Percentiles rank a stretch among this genome's conserved stretches.
These are phyloP conservation scores for Caloboletus inedulis DNA, from an alignment of 1,284 basidiomycete species.

Conservation along the genomic window DNA sequence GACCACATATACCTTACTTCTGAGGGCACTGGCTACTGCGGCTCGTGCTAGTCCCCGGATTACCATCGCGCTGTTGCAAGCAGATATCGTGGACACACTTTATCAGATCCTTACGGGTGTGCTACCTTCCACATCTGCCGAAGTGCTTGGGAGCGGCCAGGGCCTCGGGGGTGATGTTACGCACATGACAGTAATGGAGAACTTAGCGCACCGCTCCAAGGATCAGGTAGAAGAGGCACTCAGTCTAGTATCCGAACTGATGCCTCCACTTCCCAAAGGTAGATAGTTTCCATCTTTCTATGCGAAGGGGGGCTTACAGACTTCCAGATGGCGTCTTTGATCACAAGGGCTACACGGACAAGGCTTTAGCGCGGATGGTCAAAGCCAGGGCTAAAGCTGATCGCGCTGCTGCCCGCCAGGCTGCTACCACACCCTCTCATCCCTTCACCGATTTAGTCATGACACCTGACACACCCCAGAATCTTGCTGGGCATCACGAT, in stretches of 20 bases:
- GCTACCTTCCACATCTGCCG: constrained; percentile 61
- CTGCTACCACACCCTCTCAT: constrained; percentile 28
- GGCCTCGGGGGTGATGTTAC: constrained; percentile 81
- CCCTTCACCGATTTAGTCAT: constrained; percentile 27
- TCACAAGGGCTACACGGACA: constrained; percentile 85
- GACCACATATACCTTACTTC: constrained; percentile 84
- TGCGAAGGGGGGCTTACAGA: background rate
- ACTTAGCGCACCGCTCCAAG: constrained; percentile 92
- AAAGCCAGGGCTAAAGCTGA: constrained; percentile 79
- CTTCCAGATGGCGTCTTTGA: constrained; percentile 88
- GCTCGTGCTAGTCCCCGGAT: constrained; percentile 86
- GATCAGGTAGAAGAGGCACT: constrained; percentile 94
- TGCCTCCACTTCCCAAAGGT: constrained; percentile 91
- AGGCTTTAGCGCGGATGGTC: constrained; percentile 67
- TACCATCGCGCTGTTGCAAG: constrained; percentile 80
- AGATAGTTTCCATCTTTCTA: constrained; percentile 33
- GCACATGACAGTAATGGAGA: constrained; percentile 98
- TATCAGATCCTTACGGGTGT: constrained; percentile 95
- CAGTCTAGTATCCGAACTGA: constrained; percentile 81
- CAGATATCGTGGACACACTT: constrained; percentile 85
- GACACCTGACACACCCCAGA: constrained; percentile 23
- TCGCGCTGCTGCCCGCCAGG: constrained; percentile 62
- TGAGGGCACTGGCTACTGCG: constrained; percentile 83
- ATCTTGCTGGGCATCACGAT: constrained; percentile 23
- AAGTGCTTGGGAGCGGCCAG: constrained; percentile 63